A percentile compares a stretch with the other conserved stretches of the same genome.
Evolutionary conservation across 495 filamentous ascomycete genomes (phyloP).

Genomic region (Penicillium paradoxum): DNA sequence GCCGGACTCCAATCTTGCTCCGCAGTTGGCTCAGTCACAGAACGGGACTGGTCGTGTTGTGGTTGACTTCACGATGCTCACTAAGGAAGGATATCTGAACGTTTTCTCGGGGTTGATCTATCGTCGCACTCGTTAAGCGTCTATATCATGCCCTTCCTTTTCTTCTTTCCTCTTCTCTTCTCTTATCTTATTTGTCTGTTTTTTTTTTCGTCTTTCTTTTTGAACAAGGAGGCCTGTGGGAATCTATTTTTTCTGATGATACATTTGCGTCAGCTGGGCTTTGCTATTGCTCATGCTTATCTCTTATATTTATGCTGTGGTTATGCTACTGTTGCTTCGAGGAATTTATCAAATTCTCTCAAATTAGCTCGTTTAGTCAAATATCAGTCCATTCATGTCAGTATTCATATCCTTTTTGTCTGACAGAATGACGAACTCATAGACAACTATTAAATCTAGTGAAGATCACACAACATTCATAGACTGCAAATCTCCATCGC

Average conservation of each 20-base stretch:
- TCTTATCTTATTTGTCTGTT: neutral
- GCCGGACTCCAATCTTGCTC: conserved; percentile 29
- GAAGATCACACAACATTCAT: neutral
- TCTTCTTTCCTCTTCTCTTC: neutral
- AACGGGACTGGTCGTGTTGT: conserved; percentile 26
- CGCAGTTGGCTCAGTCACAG: conserved; percentile 27
- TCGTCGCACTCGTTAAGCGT: conserved; percentile 27
- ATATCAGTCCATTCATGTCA: neutral
- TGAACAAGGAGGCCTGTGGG: neutral
- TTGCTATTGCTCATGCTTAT: neutral
- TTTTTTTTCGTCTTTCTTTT: neutral
- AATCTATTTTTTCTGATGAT: neutral
- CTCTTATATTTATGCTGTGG: neutral
- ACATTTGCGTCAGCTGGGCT: neutral
- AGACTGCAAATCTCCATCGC: neutral
- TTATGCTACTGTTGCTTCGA: neutral
- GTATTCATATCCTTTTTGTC: neutral
- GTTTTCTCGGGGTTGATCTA: conserved; percentile 43
- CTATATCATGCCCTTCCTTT: no score
- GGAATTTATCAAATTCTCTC: neutral
- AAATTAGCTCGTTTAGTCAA: neutral
- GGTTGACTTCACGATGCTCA: conserved; percentile 43
- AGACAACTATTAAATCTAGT: no score
- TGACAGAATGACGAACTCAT: neutral
- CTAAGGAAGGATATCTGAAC: conserved; percentile 43